phyloP scores from a whole-genome alignment of 352 stramenopile species.

The Phytophthora rubi region DNA sequence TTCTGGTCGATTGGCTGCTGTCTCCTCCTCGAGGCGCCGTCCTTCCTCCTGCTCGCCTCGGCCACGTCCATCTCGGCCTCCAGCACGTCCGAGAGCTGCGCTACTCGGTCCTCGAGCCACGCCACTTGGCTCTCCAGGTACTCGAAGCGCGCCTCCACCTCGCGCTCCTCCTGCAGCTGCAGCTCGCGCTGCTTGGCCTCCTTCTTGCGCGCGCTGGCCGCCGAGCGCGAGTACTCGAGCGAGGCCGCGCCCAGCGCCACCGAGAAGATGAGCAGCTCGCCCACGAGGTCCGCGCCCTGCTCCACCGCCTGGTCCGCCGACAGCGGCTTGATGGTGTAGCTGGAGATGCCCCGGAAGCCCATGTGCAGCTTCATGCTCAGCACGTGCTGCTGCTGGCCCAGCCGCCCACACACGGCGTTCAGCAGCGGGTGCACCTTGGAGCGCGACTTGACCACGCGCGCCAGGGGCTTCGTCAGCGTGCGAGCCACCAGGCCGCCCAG shows the following conservation, averaged over 20 bases:
- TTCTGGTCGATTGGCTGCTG: conserved; percentile 27
- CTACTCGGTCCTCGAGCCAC: conserved; percentile 54
- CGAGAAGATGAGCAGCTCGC: conserved; percentile 82
- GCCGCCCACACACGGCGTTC: conserved; percentile 58
- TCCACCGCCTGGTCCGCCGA: conserved; percentile 77
- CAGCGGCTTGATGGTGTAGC: conserved; percentile 82
- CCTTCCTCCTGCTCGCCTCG: conserved; percentile 9
- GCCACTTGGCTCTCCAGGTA: conserved; percentile 52
- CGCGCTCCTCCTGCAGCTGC: conserved; percentile 49
- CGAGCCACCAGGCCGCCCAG: conserved; percentile 80
- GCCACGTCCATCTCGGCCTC: conserved; percentile 41
- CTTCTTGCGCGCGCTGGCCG: conserved; percentile 58
- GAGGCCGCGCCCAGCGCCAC: conserved; percentile 72
- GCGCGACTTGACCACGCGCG: conserved; percentile 90
- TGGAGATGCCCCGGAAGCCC: conserved; percentile 78
- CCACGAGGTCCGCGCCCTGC: conserved; percentile 77
- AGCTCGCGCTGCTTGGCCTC: conserved; percentile 62
- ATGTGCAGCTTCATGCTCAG: conserved; percentile 79
- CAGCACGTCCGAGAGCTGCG: conserved; percentile 40
- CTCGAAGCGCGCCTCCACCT: conserved; percentile 59
- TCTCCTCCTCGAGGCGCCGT: conserved; percentile 20
- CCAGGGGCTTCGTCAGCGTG: conserved; percentile 86
- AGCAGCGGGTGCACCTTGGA: conserved; percentile 80
- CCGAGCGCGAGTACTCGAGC: conserved; percentile 80
- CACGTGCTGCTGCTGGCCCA: conserved; percentile 76